Evolutionary conservation across 805 yeast species (phyloP).

Genomic region (Lipomyces sp.): DNA sequence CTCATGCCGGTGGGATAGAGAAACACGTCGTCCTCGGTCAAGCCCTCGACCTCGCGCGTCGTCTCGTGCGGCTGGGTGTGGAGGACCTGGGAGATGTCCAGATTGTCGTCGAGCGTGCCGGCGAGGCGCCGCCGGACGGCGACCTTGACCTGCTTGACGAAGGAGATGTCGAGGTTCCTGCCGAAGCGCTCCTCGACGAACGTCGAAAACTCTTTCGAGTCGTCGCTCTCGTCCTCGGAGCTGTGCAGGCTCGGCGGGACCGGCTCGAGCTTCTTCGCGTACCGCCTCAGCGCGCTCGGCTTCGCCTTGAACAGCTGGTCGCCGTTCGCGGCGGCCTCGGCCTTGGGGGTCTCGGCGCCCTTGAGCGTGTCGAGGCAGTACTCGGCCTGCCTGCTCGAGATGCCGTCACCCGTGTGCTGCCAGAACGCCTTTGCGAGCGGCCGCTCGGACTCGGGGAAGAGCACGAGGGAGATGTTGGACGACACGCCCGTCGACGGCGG

Average conservation of each 20-base stretch:
- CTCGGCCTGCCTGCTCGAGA: conserved; percentile 85
- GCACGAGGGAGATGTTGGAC: conserved; percentile 70
- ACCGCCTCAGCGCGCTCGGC: conserved; percentile 19
- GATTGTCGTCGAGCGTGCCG: conserved; percentile 51
- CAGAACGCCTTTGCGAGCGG: conserved; percentile 79
- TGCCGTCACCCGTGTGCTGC: conserved; percentile 98
- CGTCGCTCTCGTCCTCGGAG: conserved; percentile 25
- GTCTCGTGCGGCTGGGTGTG: conserved; percentile 18
- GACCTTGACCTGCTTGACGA: conserved; percentile 69
- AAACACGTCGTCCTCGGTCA: conserved; percentile 66
- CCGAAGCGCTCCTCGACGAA: conserved; percentile 82
- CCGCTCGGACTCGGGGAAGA: conserved; percentile 60
- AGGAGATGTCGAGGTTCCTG: conserved; percentile 74
- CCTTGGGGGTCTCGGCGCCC: conserved; percentile 4
- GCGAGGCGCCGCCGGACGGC: conserved; percentile 75
- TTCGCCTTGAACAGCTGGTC: conserved; percentile 16
- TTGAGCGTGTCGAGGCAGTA: conserved; percentile 54
- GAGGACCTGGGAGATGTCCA: conserved; percentile 31
- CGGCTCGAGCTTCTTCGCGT: conserved; percentile 19
- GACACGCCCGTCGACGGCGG: conserved; percentile 36
- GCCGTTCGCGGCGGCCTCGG: background rate
- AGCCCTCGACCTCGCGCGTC: conserved; percentile 29
- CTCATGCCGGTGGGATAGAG: conserved; percentile 93
- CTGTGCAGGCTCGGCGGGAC: conserved; percentile 1
- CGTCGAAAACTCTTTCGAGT: conserved; percentile 24